Conservation (phyloP, 495 filamentous ascomycete genomes). For the Penicillium angulare region DNA sequence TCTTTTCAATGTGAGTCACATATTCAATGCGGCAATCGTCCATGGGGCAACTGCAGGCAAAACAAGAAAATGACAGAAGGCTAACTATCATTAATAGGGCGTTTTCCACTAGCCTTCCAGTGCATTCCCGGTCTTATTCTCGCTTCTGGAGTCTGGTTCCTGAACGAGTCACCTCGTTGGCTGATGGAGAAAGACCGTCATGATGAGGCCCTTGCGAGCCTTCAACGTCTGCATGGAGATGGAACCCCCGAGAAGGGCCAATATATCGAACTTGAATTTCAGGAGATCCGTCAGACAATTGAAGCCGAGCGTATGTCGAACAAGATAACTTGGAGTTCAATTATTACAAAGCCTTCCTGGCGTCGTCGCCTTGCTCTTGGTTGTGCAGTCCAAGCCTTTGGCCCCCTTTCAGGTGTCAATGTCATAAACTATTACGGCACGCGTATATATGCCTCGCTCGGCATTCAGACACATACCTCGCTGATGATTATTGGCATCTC, state of each 20-base stretch:
- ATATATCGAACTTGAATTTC: slow-evolving; percentile 45
- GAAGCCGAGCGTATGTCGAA: slow-evolving; percentile 33
- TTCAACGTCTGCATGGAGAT: slow-evolving; percentile 41
- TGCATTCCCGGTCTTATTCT: slow-evolving; percentile 49
- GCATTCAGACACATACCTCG: slow-evolving; percentile 41
- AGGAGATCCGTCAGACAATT: slow-evolving; percentile 44
- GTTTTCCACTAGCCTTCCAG: slow-evolving; percentile 56
- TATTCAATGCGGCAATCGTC: background rate
- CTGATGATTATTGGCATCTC: slow-evolving; percentile 53
- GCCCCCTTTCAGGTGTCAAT: slow-evolving; percentile 50
- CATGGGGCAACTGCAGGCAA: background rate
- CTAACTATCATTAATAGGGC: slow-evolving; percentile 45
- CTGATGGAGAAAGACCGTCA: slow-evolving; percentile 50
- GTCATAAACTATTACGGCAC: slow-evolving; percentile 54
- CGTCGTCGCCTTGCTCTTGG: slow-evolving; percentile 50
- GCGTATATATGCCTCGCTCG: slow-evolving; percentile 46
- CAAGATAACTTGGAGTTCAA: slow-evolving; percentile 37
- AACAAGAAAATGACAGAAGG: slow-evolving; percentile 4
- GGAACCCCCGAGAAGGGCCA: slow-evolving; percentile 37
- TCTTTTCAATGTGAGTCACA: slow-evolving; percentile 39
- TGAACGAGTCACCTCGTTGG: slow-evolving; percentile 59
- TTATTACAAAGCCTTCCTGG: slow-evolving; percentile 41
- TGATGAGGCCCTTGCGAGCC: slow-evolving; percentile 39
- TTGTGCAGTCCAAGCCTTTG: slow-evolving; percentile 53
- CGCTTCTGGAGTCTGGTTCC: slow-evolving; percentile 46